phyloP scores from a whole-genome alignment of 2,329 filamentous ascomycete genomes.

The Cercospora sp. region DNA sequence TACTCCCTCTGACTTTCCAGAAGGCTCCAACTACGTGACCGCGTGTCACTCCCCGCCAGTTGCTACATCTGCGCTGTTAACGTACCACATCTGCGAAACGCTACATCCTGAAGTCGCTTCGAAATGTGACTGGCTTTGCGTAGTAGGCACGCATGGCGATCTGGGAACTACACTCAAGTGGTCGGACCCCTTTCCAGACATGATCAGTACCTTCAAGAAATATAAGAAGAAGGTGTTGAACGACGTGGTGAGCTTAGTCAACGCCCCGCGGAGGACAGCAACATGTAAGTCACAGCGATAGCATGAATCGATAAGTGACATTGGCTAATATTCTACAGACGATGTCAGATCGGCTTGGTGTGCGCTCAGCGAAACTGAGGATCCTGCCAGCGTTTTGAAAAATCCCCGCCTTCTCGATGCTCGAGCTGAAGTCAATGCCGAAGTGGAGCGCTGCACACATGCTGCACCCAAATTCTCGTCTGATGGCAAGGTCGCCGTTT shows the following conservation, averaged over 20 bases:
- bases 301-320: neutral
- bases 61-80: conserved; percentile 63
- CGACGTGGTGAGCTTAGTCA: conserved; percentile 63
- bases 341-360: conserved; percentile 63
- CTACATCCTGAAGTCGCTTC: conserved; percentile 54
- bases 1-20: conserved; percentile 59
- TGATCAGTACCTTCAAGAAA: conserved; percentile 58
- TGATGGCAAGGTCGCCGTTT: conserved; percentile 62
- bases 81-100: conserved; percentile 61
- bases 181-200: conserved; percentile 66
- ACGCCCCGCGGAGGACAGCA: conserved; percentile 64
- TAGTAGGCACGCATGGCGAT: conserved; percentile 63
- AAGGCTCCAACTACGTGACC: conserved; percentile 57
- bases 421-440: conserved; percentile 58
- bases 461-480: conserved; percentile 63
- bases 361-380: conserved; percentile 53
- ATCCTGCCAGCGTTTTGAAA: conserved; percentile 54
- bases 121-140: conserved; percentile 61
- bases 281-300: conserved; percentile 40
- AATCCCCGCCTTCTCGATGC: conserved; percentile 56
- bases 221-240: conserved; percentile 64
- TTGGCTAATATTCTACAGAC: conserved; percentile 31
- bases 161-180: conserved; percentile 65
- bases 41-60: conserved; percentile 66
- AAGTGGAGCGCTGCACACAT: conserved; percentile 62